Evolutionary conservation across 208 protist species (phyloP).

Genomic region (Wallacemonas sp.): DNA sequence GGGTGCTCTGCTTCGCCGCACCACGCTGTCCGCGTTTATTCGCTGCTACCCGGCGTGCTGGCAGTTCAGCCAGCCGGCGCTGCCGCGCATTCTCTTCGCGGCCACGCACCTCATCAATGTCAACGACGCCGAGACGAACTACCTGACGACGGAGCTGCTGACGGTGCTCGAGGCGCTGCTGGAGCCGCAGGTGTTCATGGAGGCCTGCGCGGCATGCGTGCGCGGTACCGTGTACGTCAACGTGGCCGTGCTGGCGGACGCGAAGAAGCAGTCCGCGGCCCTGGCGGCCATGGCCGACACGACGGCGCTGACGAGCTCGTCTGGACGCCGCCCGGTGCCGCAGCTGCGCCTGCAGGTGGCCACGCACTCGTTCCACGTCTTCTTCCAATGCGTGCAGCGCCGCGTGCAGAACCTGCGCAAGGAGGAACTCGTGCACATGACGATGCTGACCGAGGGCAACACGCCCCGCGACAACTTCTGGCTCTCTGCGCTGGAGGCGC

Average conservation of each 20-base stretch:
- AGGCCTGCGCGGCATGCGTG: conserved; percentile 64
- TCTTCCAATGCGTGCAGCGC: conserved; percentile 75
- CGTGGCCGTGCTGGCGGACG: conserved; percentile 31
- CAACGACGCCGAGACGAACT: conserved; percentile 75
- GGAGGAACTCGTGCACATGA: conserved; percentile 75
- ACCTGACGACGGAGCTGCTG: conserved; percentile 73
- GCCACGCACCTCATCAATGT: conserved; percentile 64
- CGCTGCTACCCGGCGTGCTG: conserved; percentile 79
- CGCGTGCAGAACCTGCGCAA: conserved; percentile 65
- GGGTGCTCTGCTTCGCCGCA: conserved; percentile 71
- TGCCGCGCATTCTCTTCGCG: conserved; percentile 63
- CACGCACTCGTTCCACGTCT: conserved; percentile 73
- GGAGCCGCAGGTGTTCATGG: conserved; percentile 83
- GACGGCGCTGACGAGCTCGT: background rate
- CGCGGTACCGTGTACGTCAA: conserved; percentile 56
- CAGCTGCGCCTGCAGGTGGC: conserved; percentile 51
- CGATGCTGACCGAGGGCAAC: conserved; percentile 52
- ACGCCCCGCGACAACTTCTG: conserved; percentile 76
- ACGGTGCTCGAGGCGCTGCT: conserved; percentile 85
- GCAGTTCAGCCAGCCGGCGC: conserved; percentile 84
- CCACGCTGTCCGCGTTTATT: conserved; percentile 56
- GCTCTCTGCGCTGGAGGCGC: conserved; percentile 74
- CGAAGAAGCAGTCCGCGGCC: conserved; percentile 28
- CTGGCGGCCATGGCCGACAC: conserved; percentile 21
- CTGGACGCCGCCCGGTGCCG: conserved; percentile 3